These are phyloP conservation scores for Ophiostoma pallidulum DNA, from an alignment of 2,329 filamentous ascomycete species.

Conservation along the genomic window DNA sequence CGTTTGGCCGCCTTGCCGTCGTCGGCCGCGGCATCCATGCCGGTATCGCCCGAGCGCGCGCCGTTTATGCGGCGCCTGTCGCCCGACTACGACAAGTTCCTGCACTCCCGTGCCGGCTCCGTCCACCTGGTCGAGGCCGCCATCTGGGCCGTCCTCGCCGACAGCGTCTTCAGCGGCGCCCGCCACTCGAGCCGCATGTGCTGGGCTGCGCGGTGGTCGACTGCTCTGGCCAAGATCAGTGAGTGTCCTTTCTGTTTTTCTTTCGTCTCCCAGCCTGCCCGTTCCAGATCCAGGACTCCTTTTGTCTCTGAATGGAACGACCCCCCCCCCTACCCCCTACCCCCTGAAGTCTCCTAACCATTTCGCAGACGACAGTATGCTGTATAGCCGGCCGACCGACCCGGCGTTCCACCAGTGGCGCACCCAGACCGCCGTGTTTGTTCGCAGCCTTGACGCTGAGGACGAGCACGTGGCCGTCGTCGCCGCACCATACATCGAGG, in stretches of 20 bases:
- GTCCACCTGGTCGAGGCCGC: conserved; percentile 9
- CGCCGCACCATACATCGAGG: not conserved
- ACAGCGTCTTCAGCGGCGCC: conserved; percentile 8
- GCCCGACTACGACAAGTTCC: conserved; percentile 1
- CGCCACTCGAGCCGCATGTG: conserved; percentile 11
- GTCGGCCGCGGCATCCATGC: not conserved
- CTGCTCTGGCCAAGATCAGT: not conserved
- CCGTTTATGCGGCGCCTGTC: conserved; percentile 6
- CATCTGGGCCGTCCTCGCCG: conserved; percentile 10
- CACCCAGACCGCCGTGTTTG: conserved; percentile 10
- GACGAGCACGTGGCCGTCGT: not conserved
- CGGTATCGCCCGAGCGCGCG: not conserved
- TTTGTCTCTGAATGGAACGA: too few relatives aligned
- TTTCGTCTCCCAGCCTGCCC: not conserved
- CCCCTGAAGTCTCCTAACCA: not conserved
- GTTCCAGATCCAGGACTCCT: too few relatives aligned
- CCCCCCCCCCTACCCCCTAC: too few relatives aligned
- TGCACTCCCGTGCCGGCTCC: not conserved
- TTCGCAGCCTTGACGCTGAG: not conserved
- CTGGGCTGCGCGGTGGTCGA: conserved; percentile 9
- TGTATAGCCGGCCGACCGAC: conserved; percentile 1
- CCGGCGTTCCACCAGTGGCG: conserved; percentile 13
- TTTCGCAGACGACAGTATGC: conserved; percentile 3
- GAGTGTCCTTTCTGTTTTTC: not conserved
- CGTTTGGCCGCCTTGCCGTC: not conserved